Evolutionary conservation across 331 rosid genomes (phyloP).

Genomic region (Malus hybrid): DNA sequence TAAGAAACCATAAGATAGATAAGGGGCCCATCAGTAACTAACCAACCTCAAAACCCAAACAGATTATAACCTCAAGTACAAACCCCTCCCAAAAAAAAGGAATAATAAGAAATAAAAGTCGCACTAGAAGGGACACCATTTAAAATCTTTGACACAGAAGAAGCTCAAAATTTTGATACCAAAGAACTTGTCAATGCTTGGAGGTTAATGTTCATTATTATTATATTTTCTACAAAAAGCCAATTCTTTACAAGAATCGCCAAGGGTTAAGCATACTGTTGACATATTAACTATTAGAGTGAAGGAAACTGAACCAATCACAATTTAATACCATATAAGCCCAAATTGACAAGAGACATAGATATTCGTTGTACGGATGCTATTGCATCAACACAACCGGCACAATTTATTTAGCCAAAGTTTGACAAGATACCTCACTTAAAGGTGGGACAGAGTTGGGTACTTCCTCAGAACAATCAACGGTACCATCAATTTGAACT

Average conservation of each 20-base stretch:
- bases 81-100: neutral
- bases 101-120: neutral
- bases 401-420: neutral
- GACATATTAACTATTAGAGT: neutral
- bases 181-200: neutral
- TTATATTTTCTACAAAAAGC: neutral
- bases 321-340: neutral
- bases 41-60: neutral
- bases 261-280: neutral
- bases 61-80: neutral
- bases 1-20: neutral
- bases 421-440: conserved; percentile 46
- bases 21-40: neutral
- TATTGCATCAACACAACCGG: neutral
- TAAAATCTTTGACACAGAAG: neutral
- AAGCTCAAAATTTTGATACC: neutral
- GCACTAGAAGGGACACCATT: neutral
- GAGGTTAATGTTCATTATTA: neutral
- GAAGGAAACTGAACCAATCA: neutral
- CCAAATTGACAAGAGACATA: neutral
- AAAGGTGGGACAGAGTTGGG: conserved; percentile 42
- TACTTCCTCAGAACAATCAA: conserved; percentile 49
- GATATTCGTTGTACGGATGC: neutral
- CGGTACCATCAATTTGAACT: conserved; percentile 31
- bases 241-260: neutral